Conservation (phyloP, 2,329 filamentous ascomycete species). For the Pseudogymnoascus verrucosus region DNA sequence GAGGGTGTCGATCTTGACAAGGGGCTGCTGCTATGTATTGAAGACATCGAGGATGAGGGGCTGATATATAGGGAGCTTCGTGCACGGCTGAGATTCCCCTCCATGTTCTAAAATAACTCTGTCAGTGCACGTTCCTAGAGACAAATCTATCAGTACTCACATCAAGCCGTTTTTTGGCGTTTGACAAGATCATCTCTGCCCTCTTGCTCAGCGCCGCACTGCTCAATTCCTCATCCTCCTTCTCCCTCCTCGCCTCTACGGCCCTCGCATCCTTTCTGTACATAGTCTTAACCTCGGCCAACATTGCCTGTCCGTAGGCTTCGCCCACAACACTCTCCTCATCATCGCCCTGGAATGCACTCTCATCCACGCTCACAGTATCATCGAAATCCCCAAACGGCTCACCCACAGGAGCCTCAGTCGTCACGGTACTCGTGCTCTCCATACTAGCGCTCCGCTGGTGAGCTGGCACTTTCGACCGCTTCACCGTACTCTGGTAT, state of each 20-base stretch:
- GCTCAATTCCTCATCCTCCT: slow-evolving; percentile 54
- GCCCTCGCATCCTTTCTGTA: slow-evolving; percentile 23
- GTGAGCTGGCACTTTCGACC: slow-evolving; percentile 36
- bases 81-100: slow-evolving; percentile 77
- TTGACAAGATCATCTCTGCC: slow-evolving; percentile 84
- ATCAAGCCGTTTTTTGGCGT: slow-evolving; percentile 81
- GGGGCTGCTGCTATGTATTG: slow-evolving; percentile 32
- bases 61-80: slow-evolving; percentile 55
- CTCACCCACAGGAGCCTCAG: slow-evolving; percentile 36
- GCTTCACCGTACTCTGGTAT: slow-evolving; percentile 37
- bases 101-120: slow-evolving; percentile 63
- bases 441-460: slow-evolving; percentile 49
- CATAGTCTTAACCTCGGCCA: slow-evolving; percentile 22
- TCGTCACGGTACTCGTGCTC: slow-evolving; percentile 53
- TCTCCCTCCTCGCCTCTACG: slow-evolving; percentile 24
- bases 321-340: slow-evolving; percentile 51
- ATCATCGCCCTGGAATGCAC: slow-evolving; percentile 59
- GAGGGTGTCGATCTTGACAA: slow-evolving; percentile 28
- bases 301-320: slow-evolving; percentile 23
- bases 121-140: not conserved
- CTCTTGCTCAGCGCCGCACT: slow-evolving; percentile 70
- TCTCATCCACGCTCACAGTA: slow-evolving; percentile 52
- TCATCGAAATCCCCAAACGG: slow-evolving; percentile 56
- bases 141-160: slow-evolving; percentile 42
- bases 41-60: slow-evolving; percentile 40